phyloP scores from a whole-genome alignment of 371 early-diverging fungal genomes.

The Mucor indicus region DNA sequence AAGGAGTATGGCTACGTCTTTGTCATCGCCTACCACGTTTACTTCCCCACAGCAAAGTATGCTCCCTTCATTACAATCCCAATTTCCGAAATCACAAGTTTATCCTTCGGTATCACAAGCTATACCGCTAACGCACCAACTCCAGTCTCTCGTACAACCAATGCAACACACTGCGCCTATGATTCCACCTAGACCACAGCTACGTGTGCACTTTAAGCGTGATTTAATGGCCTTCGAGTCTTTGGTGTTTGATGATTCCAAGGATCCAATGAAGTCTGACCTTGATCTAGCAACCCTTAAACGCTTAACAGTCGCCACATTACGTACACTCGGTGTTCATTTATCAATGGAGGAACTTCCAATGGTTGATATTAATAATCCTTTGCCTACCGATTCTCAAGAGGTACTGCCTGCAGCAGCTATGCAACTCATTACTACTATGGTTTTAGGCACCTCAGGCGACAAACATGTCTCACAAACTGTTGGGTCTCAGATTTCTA shows the following conservation, averaged over 20 bases:
- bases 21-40: too few relatives aligned
- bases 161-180: too few relatives aligned
- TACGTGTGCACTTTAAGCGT: constrained; percentile 21
- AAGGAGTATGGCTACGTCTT: too few relatives aligned
- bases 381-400: constrained; percentile 28
- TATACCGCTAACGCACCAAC: too few relatives aligned
- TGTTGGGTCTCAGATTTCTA: constrained; percentile 42
- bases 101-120: too few relatives aligned
- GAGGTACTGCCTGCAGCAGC: constrained; percentile 38
- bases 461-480: constrained; percentile 45
- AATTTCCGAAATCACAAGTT: too few relatives aligned
- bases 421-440: constrained; percentile 44
- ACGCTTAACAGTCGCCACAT: constrained; percentile 29
- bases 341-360: constrained; percentile 33
- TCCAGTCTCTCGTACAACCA: too few relatives aligned
- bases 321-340: constrained; percentile 31
- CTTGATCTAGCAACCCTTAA: constrained; percentile 30
- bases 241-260: constrained; percentile 20
- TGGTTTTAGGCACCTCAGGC: constrained; percentile 46
- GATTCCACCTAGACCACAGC: constrained; percentile 25
- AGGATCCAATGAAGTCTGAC: constrained; percentile 39
- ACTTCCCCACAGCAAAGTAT: too few relatives aligned
- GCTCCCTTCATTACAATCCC: too few relatives aligned
- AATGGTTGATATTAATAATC: constrained; percentile 23
- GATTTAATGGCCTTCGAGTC: too few relatives aligned